These are phyloP conservation scores for Beta lomatogona DNA, from an alignment of 179 eudicot genomes.

Conservation along the genomic window DNA sequence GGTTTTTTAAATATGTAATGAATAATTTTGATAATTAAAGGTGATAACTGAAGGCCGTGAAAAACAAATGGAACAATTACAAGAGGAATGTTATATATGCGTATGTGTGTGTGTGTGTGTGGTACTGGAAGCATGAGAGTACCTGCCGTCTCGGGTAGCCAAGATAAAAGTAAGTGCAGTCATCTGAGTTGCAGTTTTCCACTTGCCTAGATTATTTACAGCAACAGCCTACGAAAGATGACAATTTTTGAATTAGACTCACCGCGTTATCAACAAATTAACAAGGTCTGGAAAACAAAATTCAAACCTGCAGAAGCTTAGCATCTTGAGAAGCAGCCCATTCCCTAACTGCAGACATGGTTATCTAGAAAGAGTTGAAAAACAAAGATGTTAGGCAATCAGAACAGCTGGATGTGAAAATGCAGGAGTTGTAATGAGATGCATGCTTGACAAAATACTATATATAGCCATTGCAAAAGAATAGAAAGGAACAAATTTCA, in stretches of 20 bases:
- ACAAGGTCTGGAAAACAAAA: conserved; percentile 16
- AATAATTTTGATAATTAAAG: no score
- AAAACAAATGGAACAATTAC: no score
- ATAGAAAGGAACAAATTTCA: background rate
- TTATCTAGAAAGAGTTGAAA: conserved; percentile 55
- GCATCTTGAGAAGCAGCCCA: conserved; percentile 98
- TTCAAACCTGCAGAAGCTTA: conserved; percentile 76
- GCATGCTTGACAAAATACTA: background rate
- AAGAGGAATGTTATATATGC: no score
- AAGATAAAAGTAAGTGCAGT: conserved; percentile 81
- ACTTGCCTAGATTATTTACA: conserved; percentile 95
- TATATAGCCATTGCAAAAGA: background rate
- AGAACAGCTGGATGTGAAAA: background rate
- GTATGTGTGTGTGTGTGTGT: no score
- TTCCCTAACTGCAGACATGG: conserved; percentile 99
- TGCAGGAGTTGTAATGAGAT: background rate
- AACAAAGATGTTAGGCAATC: conserved; percentile 5
- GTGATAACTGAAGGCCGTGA: no score
- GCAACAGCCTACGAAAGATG: conserved; percentile 80
- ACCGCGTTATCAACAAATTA: background rate
- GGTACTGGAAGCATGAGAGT: background rate
- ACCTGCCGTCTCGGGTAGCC: conserved; percentile 91
- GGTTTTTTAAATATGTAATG: no score
- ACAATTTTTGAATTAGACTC: background rate
- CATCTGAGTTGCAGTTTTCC: conserved; percentile 99